These are phyloP conservation scores for Annulohypoxylon stygium DNA, from an alignment of 495 filamentous ascomycete species.

Conservation along the genomic window DNA sequence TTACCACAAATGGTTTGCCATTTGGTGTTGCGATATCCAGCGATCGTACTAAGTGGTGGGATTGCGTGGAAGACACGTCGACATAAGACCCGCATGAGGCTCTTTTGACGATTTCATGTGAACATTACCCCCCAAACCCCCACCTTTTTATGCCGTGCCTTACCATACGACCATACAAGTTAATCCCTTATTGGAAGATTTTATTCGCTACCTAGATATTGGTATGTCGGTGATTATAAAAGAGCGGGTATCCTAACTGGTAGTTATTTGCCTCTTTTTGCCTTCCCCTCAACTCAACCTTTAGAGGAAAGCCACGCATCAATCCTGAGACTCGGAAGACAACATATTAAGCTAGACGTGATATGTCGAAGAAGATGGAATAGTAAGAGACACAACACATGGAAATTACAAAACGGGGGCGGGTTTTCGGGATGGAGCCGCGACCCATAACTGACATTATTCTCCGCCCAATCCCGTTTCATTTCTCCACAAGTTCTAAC, in stretches of 20 bases:
- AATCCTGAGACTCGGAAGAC: not conserved
- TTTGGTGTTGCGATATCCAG: conserved; percentile 38
- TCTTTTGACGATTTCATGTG: conserved; percentile 29
- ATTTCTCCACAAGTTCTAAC: conserved; percentile 30
- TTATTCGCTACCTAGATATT: not conserved
- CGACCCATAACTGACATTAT: conserved; percentile 2
- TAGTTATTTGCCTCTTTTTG: not conserved
- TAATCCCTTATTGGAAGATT: not conserved
- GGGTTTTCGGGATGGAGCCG: conserved; percentile 34
- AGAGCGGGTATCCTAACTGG: not conserved
- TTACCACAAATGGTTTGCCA: conserved; percentile 30
- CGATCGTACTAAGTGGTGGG: not conserved
- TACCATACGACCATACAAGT: conserved; percentile 1
- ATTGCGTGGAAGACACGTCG: conserved; percentile 21
- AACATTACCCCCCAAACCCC: conserved; percentile 16
- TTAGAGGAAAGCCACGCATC: conserved; percentile 37
- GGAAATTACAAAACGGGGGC: conserved; percentile 19
- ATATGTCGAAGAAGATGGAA: not conserved
- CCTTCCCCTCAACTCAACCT: conserved; percentile 15
- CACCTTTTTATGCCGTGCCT: conserved; percentile 15
- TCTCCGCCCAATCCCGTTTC: conserved; percentile 39
- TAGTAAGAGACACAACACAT: not conserved
- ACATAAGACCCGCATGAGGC: conserved; percentile 38
- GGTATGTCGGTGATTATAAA: not conserved
- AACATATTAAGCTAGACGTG: not conserved